Base-by-base conservation (phyloP, 2,329 filamentous ascomycete species). In the Eutypella sp. region DNA sequence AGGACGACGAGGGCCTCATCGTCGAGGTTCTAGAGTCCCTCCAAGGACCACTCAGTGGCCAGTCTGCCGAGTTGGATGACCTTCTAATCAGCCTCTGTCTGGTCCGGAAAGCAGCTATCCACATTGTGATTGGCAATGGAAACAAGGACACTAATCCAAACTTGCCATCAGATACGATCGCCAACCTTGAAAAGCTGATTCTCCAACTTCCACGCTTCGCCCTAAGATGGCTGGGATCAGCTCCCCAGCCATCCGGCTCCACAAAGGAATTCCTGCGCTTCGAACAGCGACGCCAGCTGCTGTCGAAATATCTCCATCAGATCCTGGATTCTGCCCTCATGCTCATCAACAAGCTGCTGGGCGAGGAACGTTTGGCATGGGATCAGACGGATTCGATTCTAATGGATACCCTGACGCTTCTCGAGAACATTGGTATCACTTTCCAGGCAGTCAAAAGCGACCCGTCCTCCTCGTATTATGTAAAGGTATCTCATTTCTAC, bases 401-500 rank as follows among this genome's bases (percentile, higher is more conserved):
- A 7, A 73, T 77, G 51, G 79, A 84, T 48, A 79, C 75, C 48
- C 57, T 75, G 7, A 64, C 66, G 6, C 66, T 85, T 13, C 63
- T 84, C 9, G 75, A 80, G 27, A 69, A 72, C 42, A 67, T 82
- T 38, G 72, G 73, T 67, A 75, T 43, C 47, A 58, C n/a, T 59
- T 55, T 42, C 47, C 57, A 6, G 10, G 48, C 42, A 16, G 48
- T 57, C 16, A 58, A 60, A 18, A 51, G 46, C 16, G 65, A 66
- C 22, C 54, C 64, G 7, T 52, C 64, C 18, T 55, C 60, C n/a
- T 70, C 68, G 2, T 80, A 82, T 52, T 71, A 79, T 46, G 75
- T 85, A 50, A 87, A 83, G 55, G 77, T 89, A 22, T 89, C 85
- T 0, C 84, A 85, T 54, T 72, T 87, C 3, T 88, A 88, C 59